These are phyloP conservation scores for Sugiyamaella castrensis DNA, from an alignment of 1,139 yeast genomes.

Conservation along the genomic window DNA sequence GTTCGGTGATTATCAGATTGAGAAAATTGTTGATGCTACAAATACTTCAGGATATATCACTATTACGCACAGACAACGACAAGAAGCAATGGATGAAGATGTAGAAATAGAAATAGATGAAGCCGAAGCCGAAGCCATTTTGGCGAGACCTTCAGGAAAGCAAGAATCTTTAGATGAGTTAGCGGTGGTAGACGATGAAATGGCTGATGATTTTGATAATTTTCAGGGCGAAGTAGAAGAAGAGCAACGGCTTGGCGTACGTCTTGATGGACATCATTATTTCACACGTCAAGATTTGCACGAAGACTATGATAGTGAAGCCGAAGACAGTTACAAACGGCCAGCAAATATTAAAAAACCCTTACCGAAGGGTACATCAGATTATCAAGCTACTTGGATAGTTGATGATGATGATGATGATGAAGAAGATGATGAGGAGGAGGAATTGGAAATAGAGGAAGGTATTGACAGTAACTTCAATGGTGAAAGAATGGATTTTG, in stretches of 20 bases:
- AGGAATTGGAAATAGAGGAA: conserved; percentile 43
- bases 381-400: conserved; percentile 92
- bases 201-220: conserved; percentile 44
- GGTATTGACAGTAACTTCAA: conserved; percentile 32
- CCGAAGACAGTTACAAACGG: conserved; percentile 30
- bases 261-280: conserved; percentile 69
- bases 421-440: conserved; percentile 44
- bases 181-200: conserved; percentile 56
- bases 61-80: conserved; percentile 23
- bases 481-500: conserved; percentile 14
- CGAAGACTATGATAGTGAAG: conserved; percentile 27
- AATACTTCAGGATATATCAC: conserved; percentile 16
- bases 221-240: conserved; percentile 24
- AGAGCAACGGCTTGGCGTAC: conserved; percentile 53
- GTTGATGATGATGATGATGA: conserved; percentile 53
- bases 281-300: conserved; percentile 43
- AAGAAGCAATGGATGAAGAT: conserved; percentile 34
- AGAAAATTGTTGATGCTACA: conserved; percentile 47
- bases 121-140: conserved; percentile 31
- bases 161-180: conserved; percentile 69
- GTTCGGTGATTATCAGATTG: conserved; percentile 82
- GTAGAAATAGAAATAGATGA: conserved; percentile 23
- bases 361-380: conserved; percentile 87
- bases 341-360: conserved; percentile 35
- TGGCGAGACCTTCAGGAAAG: conserved; percentile 46